Percentiles rank a stretch among this genome's conserved stretches.
Evolutionary conservation across 1,284 basidiomycete species (phyloP).

Genomic region (Microbotryum saponariae): DNA sequence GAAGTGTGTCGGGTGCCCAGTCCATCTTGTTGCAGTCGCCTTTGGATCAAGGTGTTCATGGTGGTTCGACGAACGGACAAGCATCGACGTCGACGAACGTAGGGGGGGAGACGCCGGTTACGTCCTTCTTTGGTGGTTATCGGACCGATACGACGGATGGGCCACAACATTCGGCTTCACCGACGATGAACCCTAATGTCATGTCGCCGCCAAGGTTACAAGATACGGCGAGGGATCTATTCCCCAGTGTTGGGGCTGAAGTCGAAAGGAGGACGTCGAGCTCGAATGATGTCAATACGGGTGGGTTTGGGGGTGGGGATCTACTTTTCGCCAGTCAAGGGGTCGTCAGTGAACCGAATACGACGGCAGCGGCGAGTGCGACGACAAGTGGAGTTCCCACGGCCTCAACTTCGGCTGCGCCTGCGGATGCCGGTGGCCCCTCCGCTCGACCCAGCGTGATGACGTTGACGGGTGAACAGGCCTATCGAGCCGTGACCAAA

Average conservation of each 20-base stretch:
- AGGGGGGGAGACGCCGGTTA: background rate
- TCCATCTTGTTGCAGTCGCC: background rate
- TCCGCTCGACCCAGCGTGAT: background rate
- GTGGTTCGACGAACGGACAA: background rate
- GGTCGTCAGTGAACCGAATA: too few species aligned
- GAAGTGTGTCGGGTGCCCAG: too few species aligned
- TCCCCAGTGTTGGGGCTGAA: background rate
- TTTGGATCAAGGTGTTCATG: background rate
- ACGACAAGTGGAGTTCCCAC: background rate
- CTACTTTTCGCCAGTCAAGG: too few species aligned
- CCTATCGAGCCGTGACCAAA: constrained; percentile 65
- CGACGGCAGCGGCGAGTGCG: background rate
- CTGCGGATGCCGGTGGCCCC: background rate
- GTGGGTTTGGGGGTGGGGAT: too few species aligned
- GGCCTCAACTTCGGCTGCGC: background rate
- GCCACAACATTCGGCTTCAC: background rate
- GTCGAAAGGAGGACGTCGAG: too few species aligned
- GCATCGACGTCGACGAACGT: background rate
- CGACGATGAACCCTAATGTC: background rate
- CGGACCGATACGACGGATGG: background rate
- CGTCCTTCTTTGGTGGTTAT: background rate
- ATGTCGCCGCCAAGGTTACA: constrained; percentile 7
- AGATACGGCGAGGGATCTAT: constrained; percentile 3
- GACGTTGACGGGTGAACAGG: constrained; percentile 46
- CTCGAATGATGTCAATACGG: too few species aligned